These are phyloP conservation scores for Pyrenophora teres DNA, from an alignment of 2,329 filamentous ascomycete species.

Conservation along the genomic window DNA sequence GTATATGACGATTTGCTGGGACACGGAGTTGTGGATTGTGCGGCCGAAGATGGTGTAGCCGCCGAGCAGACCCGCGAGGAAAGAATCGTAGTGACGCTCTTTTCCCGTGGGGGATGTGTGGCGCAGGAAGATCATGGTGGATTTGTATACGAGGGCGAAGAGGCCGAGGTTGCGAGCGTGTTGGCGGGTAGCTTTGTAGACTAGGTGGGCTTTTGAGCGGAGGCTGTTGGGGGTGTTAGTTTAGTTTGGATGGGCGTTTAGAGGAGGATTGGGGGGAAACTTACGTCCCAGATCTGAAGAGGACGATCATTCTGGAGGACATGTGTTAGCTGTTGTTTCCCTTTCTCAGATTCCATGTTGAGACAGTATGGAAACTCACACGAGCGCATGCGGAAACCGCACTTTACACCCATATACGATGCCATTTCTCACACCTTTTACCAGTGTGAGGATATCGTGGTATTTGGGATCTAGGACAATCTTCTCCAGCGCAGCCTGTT, in stretches of 20 bases:
- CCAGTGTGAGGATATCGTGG: conserved; percentile 79
- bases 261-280: background rate
- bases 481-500: conserved; percentile 71
- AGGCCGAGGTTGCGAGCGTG: conserved; percentile 91
- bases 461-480: conserved; percentile 82
- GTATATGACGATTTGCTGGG: conserved; percentile 98
- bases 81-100: conserved; percentile 76
- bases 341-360: too few relatives aligned
- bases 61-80: conserved; percentile 83
- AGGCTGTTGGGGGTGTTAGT: conserved; percentile 52
- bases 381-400: conserved; percentile 95
- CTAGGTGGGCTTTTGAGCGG: conserved; percentile 75
- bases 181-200: conserved; percentile 83
- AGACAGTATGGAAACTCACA: conserved; percentile 55
- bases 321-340: conserved; percentile 2
- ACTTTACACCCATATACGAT: conserved; percentile 97
- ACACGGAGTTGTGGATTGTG: conserved; percentile 76
- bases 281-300: conserved; percentile 89
- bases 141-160: conserved; percentile 91
- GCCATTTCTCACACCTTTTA: conserved; percentile 96
- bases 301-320: conserved; percentile 79
- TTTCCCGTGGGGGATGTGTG: conserved; percentile 57
- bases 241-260: background rate
- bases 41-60: conserved; percentile 94
- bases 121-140: conserved; percentile 75